A percentile compares a stretch with the other conserved stretches of the same genome.
phyloP scores from a whole-genome alignment of 164 flowering plant genomes.

The Magnolia officinalis region DNA sequence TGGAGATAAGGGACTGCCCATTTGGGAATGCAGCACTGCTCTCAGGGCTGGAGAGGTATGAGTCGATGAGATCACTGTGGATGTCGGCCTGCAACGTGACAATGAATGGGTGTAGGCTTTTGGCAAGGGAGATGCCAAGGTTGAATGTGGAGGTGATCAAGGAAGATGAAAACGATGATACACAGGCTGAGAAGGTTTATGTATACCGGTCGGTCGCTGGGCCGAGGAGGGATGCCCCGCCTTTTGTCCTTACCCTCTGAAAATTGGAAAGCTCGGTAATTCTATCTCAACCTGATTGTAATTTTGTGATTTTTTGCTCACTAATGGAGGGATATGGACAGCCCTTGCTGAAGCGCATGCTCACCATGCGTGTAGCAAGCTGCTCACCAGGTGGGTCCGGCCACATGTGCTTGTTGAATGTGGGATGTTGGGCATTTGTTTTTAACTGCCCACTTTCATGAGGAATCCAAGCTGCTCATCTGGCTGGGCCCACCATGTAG shows the following conservation, averaged over 20 bases:
- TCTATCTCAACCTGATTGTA: not conserved
- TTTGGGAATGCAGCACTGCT: constrained; percentile 73
- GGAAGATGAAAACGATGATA: constrained; percentile 56
- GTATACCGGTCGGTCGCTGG: constrained; percentile 81
- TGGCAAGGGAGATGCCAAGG: constrained; percentile 67
- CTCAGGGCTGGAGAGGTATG: constrained; percentile 58
- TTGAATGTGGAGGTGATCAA: constrained; percentile 80
- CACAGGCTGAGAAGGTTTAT: constrained; percentile 60
- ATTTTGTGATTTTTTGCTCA: not conserved
- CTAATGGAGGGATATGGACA: not conserved
- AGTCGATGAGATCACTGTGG: constrained; percentile 85
- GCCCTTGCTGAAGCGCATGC: not conserved
- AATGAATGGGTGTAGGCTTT: constrained; percentile 47
- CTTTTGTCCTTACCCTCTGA: constrained; percentile 68
- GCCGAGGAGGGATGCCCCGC: constrained; percentile 66
- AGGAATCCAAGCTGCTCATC: not conserved
- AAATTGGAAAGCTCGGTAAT: constrained; percentile 1
- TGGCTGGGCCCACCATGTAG: not conserved
- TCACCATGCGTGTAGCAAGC: too few species aligned
- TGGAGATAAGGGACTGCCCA: constrained; percentile 84
- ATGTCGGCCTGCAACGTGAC: constrained; percentile 80
- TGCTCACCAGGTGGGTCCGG: too few species aligned
- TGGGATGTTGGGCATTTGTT: not conserved
- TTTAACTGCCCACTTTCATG: not conserved
- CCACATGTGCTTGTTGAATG: too few species aligned